phyloP scores from a whole-genome alignment of 192 early-diverging fungal species.

The Helicostylum pulchrum region DNA sequence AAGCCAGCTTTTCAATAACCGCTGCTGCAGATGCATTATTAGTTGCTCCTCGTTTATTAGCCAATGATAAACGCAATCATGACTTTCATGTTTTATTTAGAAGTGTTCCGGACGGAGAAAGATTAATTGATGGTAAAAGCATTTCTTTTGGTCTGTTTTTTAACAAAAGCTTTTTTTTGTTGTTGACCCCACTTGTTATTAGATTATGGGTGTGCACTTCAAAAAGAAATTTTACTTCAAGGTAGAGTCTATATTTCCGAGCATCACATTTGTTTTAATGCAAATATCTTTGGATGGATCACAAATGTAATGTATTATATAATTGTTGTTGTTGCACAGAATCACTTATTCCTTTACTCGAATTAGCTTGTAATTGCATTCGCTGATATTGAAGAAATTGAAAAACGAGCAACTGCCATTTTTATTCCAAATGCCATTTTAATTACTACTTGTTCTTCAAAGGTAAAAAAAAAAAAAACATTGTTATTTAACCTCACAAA shows the following conservation, averaged over 20 bases:
- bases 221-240: conserved; percentile 86
- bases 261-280: conserved; percentile 77
- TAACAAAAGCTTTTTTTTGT: neutral
- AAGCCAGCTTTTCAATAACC: conserved; percentile 16
- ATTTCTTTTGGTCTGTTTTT: neutral
- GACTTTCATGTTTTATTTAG: conserved; percentile 55
- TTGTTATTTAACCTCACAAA: neutral
- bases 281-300: conserved; percentile 89
- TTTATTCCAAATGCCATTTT: conserved; percentile 88
- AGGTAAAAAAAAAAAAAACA: conserved; percentile 20
- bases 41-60: conserved; percentile 9
- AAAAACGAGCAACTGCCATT: conserved; percentile 80
- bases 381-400: conserved; percentile 75
- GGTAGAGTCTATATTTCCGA: conserved; percentile 82
- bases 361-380: conserved; percentile 64
- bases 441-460: conserved; percentile 66
- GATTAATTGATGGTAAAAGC: conserved; percentile 55
- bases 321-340: neutral
- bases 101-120: conserved; percentile 53
- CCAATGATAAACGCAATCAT: conserved; percentile 47
- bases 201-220: conserved; percentile 83
- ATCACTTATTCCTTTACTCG: neutral
- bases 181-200: conserved; percentile 5
- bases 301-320: conserved; percentile 54
- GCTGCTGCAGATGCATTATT: neutral